Base-by-base conservation (phyloP, 768 basidiomycete species). In the Rhodotorula graminis region DNA sequence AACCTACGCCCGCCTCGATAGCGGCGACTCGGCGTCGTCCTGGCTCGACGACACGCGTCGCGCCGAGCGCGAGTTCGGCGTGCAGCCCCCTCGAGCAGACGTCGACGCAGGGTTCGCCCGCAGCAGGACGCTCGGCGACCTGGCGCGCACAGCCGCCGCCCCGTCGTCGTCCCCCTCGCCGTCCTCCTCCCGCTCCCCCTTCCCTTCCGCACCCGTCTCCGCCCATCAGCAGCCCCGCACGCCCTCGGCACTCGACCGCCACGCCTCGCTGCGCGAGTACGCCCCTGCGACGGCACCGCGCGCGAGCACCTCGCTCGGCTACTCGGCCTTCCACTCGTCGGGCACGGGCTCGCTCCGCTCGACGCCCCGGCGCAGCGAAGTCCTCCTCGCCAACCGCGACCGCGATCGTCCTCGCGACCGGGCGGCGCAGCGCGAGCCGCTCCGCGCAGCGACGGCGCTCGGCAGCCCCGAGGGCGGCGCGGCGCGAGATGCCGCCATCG, bases 391-490 rank as follows among this genome's bases (percentile, higher is more conserved):
- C 37, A 37, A 37, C 37, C 37, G 37, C 37, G 37, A 37, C 37
- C 37, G 37, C 37, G 37, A 37, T 9, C 37, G 37, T 9, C 50
- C 50, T 52, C 50, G 50, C 50, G 50, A 25, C 50, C 3, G 23
- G 6, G 44, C 11, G 18, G 5, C 11, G 44, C 8, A 46, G 2
- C 44, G 44, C 44, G 44, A 55, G 27, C 25, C 10, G 10, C 25
- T 33, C 1, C 44, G 67, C 10, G 53, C 66, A 0, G 59, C 69
- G 14, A 64, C 62, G 14, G 65, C 71, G 23, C 64, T 72, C 31
- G 63, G 71, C 40, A 19, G 64, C 58, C 18, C 46, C 25, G 47
- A 10, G 60, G 64, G 37, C 49, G 64, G 49, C 62, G 67, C 46
- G 10, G 23, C 7, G 57, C 44, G 12, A 12, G 59, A 52, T 18